Base-by-base conservation (phyloP, 768 basidiomycete species). In the Rhodotorula graminis region DNA sequence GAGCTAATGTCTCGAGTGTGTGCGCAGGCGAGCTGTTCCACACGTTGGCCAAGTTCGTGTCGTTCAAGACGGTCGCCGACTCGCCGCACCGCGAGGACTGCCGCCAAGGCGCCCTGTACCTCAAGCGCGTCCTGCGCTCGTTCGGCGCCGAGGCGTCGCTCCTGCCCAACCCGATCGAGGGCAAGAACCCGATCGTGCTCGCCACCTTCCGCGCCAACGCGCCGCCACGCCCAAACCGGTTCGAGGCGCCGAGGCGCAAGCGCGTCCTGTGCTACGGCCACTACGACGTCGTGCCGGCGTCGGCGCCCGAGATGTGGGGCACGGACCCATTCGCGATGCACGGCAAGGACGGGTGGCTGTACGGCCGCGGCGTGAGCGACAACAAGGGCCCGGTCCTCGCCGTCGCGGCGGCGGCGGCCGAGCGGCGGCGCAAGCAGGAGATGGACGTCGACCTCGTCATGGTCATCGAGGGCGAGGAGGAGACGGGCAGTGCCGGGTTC, bases 331-430 rank as follows among this genome's bases (percentile, higher is more conserved):
- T 92, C 82, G 84, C 82, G 14, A 82, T 97, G 72, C 86, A 86
- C 0, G 93, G 93, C 5, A 85, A 87, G 19, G 93, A 97, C 77
- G 93, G 93, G 0, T 93, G 90, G 78, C 82, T 94, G 0, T 93
- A 93, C 77, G 95, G 94, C 31, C 87, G 91, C 33, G 83, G 96
- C 8, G 89, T 91, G 3, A 90, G 91, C 2, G 96, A 99, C 77
- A 88, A 99, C 83, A 98, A 99, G 69, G 96, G 95, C 0, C 96
- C 96, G 0, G 89, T 96, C 59, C 85, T 98, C 71, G 93, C 94
- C 1, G 85, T 88, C 25, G 96, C 95, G 0, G 91, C 88, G 75
- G 96, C 96, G 1, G 92, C 89, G 19, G 90, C 93, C 0, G 87
- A 90, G 31, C 80, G 98, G 57, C 85, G 93, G 7, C 84, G 87